Conservation (phyloP, 2,329 filamentous ascomycete species). For the Leptographium wingfieldii region DNA sequence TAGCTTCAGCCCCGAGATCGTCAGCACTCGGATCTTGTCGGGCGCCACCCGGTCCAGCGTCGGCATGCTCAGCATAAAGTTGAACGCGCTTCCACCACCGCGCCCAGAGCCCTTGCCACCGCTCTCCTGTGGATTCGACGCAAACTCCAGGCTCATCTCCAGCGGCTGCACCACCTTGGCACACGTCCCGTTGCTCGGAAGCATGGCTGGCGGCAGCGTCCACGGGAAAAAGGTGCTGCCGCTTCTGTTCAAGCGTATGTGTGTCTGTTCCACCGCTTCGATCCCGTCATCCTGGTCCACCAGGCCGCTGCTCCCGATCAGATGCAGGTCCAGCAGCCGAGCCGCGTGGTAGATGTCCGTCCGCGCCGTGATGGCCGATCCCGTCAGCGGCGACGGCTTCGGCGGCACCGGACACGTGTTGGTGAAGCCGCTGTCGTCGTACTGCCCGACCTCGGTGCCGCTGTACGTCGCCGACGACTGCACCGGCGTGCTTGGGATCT, state of each 20-base stretch:
- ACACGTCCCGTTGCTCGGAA: constrained; percentile 69
- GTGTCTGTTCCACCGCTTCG: too few relatives aligned
- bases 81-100: constrained; percentile 25
- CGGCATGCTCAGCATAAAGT: constrained; percentile 31
- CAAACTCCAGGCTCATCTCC: constrained; percentile 56
- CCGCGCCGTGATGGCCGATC: constrained; percentile 69
- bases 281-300: too few relatives aligned
- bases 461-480: neutral
- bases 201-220: constrained; percentile 67
- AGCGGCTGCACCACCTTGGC: constrained; percentile 56
- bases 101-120: neutral
- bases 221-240: constrained; percentile 58
- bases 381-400: constrained; percentile 47
- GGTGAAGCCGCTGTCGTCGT: constrained; percentile 33
- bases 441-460: constrained; percentile 10
- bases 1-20: constrained; percentile 46
- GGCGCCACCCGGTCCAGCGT: constrained; percentile 32
- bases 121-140: constrained; percentile 29
- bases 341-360: constrained; percentile 81
- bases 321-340: constrained; percentile 59
- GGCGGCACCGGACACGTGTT: constrained; percentile 57
- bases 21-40: constrained; percentile 36
- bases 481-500: neutral
- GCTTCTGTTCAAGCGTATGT: neutral
- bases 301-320: constrained; percentile 3